Evolutionary conservation across 2,329 filamentous ascomycete species (phyloP), one percentile per base, ranked within the genome.

Genomic region (Pseudogymnoascus sp.): DNA sequence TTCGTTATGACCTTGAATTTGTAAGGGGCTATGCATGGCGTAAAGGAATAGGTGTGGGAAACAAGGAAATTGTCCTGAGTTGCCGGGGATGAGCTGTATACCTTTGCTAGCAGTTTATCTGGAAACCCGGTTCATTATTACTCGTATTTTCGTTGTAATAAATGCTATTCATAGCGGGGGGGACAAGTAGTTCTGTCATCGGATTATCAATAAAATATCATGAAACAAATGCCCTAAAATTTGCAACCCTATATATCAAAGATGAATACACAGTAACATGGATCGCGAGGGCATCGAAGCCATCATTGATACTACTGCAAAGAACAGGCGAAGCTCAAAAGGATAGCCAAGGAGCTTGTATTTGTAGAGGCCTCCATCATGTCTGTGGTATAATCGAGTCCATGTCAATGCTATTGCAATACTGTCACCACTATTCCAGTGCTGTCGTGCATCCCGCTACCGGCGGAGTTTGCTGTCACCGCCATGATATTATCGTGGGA

Each of bases 1-100:
- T 86, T 87, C 67, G 79, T 86, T 70, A 72, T 87, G 65, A 79
- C 80, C 64, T 69, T 84, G 8, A 60, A 60, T 60, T 60, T 40
- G 33, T 60, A 60, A 9, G 33, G 49, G n/a, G 49, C 49, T 55
- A 55, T 16, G 28, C 49, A 55, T 55, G 49, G 49, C 49, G 49
- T 33, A 55, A 31, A 55, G 49, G 49, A 33, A 49, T 16, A 33
- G 49, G 28, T 11, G 5, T 55, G 28, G 49, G n/a, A 55, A 52
- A 21, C 49, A 33, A 11, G 49, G 49, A 55, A 31, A 55, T 55
- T 55, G 49, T 18, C 49, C 49, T 33, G 8, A 55, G 9, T 55
- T 55, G 49, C 49, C 28, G 49, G 49, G 49, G 25, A 55, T 55
- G 49, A 33, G n/a, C 49, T 33, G 49, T 33, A 55, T 33, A 55